Percentiles rank a stretch among this genome's conserved stretches.
These are phyloP conservation scores for Mycena chlorophos DNA, from an alignment of 768 basidiomycete species.

Conservation along the genomic window DNA sequence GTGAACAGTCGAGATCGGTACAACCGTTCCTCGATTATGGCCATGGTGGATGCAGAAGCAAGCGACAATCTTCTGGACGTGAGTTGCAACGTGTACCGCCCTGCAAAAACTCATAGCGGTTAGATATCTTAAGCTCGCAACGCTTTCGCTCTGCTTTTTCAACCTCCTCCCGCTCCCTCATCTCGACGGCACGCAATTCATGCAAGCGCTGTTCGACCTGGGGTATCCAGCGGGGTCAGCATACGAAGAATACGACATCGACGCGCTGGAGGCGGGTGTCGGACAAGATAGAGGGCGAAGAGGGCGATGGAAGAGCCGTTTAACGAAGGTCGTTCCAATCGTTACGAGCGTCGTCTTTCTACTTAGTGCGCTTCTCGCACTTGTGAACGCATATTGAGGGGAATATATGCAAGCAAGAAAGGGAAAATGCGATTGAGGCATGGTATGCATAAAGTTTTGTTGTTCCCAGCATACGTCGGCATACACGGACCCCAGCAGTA, in stretches of 20 bases:
- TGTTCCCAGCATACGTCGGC: slow-evolving; percentile 26
- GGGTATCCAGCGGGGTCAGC: slow-evolving; percentile 7
- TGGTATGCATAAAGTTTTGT: slow-evolving; percentile 33
- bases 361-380: slow-evolving; percentile 22
- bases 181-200: slow-evolving; percentile 70
- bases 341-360: slow-evolving; percentile 26
- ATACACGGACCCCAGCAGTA: slow-evolving; percentile 21
- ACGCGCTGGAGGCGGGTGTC: slow-evolving; percentile 28
- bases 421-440: slow-evolving; percentile 32
- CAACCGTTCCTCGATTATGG: slow-evolving; percentile 44
- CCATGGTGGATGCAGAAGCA: slow-evolving; percentile 44
- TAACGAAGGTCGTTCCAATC: slow-evolving; percentile 20
- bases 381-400: slow-evolving; percentile 20
- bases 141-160: slow-evolving; percentile 79
- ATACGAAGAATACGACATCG: slow-evolving; percentile 34
- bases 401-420: slow-evolving; percentile 23
- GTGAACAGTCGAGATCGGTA: slow-evolving; percentile 52
- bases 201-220: slow-evolving; percentile 34
- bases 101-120: background rate
- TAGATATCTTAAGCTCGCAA: slow-evolving; percentile 65
- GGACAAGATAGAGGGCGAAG: slow-evolving; percentile 10
- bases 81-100: slow-evolving; percentile 27
- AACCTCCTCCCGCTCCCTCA: slow-evolving; percentile 75
- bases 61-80: slow-evolving; percentile 53
- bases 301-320: slow-evolving; percentile 24